A percentile compares a stretch with the other conserved stretches of the same genome.
Conservation (phyloP, 306 rosid species). For the Cucurbita pepo region DNA sequence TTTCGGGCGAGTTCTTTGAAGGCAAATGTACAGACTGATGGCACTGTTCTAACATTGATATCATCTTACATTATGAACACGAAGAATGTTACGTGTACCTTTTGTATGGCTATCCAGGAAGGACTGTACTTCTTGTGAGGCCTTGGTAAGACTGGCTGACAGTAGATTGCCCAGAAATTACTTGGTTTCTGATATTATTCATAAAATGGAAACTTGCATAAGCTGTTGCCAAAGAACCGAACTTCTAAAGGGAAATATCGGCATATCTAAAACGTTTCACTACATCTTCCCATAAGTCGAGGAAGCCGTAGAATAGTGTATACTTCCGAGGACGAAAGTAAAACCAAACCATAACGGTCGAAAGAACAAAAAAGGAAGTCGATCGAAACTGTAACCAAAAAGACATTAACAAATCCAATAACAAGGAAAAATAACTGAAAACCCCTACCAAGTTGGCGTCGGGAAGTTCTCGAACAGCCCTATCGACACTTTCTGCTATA, state of each 20-base stretch:
- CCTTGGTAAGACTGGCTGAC: constrained; percentile 58
- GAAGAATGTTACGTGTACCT: constrained; percentile 23
- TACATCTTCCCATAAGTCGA: background rate
- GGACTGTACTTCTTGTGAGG: constrained; percentile 70
- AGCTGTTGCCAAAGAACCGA: background rate
- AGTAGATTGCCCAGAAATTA: constrained; percentile 85
- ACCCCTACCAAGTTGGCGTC: constrained; percentile 97
- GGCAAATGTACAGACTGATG: no score
- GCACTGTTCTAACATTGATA: no score
- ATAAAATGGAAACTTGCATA: background rate
- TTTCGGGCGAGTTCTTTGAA: no score
- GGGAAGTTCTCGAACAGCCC: constrained; percentile 95
- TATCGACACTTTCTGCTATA: constrained; percentile 74
- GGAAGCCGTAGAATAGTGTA: background rate
- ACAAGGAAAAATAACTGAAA: constrained; percentile 10
- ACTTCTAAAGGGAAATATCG: background rate
- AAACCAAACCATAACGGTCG: background rate
- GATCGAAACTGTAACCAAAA: background rate
- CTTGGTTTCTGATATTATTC: constrained; percentile 50
- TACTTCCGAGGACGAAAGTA: background rate
- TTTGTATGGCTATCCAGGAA: constrained; percentile 77
- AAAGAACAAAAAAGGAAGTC: background rate
- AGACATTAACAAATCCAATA: background rate
- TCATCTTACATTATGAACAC: no score
- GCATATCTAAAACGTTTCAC: background rate